Base-by-base conservation (phyloP, 2,329 filamentous ascomycete genomes). In the Whalleya microplaca region DNA sequence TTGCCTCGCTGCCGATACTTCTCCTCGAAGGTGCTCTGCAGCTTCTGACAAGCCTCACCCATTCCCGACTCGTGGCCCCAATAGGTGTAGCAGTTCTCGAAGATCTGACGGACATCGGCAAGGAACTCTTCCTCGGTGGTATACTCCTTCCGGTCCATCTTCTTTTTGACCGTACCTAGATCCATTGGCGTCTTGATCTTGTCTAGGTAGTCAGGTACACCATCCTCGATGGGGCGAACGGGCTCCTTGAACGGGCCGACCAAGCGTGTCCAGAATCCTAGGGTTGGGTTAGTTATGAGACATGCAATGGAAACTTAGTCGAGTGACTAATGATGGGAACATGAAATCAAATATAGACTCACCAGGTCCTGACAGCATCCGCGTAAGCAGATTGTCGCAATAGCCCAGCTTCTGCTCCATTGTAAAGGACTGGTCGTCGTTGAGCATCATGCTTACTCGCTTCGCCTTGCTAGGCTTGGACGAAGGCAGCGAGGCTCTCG, bases 261-360 rank as follows among this genome's bases (percentile, higher is more conserved):
- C 0, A 87, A 76, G n/a, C 84, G 81, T 0, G 85, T 87, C 85
- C 85, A 88, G 69, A 85, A 87, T 6, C 85, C 84, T 85, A 41
- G 21, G 3, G 6, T n/a, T 49, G 21, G 21, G 12, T 57, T 56
- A 41, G 44, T 48, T 1, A 53, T 21, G 6, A 40, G 14, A 8
- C 18, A 40, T 10, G 12, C 23, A 23, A 45, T 27, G 10, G 20
- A 19, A 21, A 27, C 16, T 37, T 37, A 6, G 32, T 27, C 23
- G 18, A 23, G 14, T 19, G 18, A 23, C 23, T 16, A 40, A 20
- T 37, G 40, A 40, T 9, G n/a, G 27, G 21, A 3, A 16, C 10
- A 37, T 37, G 32, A 14, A 16, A 12, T 37, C 10, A 3, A 16
- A 8, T 12, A 14, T 32, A 21, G 21, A 63, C 70, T 68, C 75